Base-by-base conservation (phyloP, 208 protist species). In the Acanthamoeba quina region DNA sequence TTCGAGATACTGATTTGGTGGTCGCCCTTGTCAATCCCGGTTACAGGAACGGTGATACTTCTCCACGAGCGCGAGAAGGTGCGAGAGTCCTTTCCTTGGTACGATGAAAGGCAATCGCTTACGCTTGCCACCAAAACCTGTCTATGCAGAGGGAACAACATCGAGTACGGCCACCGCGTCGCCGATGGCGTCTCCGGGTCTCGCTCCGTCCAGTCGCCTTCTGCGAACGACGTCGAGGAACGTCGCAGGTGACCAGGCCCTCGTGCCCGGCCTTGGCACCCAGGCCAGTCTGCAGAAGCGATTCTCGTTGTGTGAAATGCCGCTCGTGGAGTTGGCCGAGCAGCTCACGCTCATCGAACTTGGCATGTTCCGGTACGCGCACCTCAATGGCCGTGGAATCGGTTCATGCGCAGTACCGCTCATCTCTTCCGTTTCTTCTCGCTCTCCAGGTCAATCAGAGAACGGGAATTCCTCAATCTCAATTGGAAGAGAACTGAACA, bases 281-380 rank as follows among this genome's bases (percentile, higher is more conserved):
- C 78, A 86, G 78, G 21, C 78, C 6, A 86, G 47, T 9, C 21
- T 86, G 47, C 78, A 90, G 37, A 90, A 90, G 60, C 54, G 62
- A 72, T 90, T 90, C 60, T 90, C 85, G 26, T 34, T 90, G 3
- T 90, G 85, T 34, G 85, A 90, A 72, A 90, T 90, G 85, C 85
- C 85, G 85, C 62, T 90, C 37, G 85, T 90, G 11, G 85, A 90
- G 85, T 24, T 90, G 58, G 85, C 85, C 5, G 85, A 90, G 21
- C 85, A 90, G 60, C 85, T 90, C 85, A 90, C 85, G 21, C 85
- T 90, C 85, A 90, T 90, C 37, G 85, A 90, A n/a, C 85, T 90
- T 5, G 60, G 21, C 60, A 90, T 90, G 85, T 90, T 90, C 85
- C 29, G 85, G 85, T 86, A 62, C 78, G 31, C 31, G 24, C 62